Base-by-base conservation (phyloP, 768 basidiomycete genomes). In the Boletus fagicola region DNA sequence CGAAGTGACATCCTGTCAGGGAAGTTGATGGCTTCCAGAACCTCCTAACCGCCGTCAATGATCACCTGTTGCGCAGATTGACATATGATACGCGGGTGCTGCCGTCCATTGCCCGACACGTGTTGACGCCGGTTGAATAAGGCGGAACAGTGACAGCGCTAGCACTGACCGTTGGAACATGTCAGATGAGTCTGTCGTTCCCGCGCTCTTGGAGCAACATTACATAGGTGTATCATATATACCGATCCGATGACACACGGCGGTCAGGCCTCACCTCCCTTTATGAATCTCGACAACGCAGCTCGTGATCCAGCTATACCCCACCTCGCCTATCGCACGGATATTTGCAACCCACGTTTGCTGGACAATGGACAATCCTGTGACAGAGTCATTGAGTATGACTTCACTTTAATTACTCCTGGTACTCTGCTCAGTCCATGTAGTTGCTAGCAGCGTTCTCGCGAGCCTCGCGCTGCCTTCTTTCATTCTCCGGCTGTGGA, bases 401-500 rank as follows among this genome's bases (percentile, higher is more conserved):
- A 3, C 3, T 39, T 16, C 7, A 6, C 40, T 18, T 33, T 13
- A 2, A 51, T 24, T 16, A 3, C 11, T 20, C 39, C 9, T 35
- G 12, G 31, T 6, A 9, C 43, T 18, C 13, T 49, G n/a, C 40
- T 54, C 36, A 62, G 0, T 1, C 9, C 15, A 26, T 49, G 0
- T 26, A 67, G 65, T 52, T 3, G 20, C 59, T 18, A 54, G 53
- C n/a, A 53, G 39, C 46, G 35, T 46, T 30, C n/a, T 66, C 10
- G 9, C 44, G 3, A 44, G 26, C 30, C 10, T 59, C 10, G 60
- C 51, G 20, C 44, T 68, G 39, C 36, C 53, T 26, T 39, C 57
- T 28, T 57, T 57, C 16, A 6, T 66, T 15, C 60, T 69, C 26
- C 59, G 65, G 26, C 11, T 68, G 18, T 49, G 62, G 50, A 65